Evolutionary conservation across 345 rosid species (phyloP), one percentile per base, ranked within the genome.

Genomic region (Eucalyptus curtisii): DNA sequence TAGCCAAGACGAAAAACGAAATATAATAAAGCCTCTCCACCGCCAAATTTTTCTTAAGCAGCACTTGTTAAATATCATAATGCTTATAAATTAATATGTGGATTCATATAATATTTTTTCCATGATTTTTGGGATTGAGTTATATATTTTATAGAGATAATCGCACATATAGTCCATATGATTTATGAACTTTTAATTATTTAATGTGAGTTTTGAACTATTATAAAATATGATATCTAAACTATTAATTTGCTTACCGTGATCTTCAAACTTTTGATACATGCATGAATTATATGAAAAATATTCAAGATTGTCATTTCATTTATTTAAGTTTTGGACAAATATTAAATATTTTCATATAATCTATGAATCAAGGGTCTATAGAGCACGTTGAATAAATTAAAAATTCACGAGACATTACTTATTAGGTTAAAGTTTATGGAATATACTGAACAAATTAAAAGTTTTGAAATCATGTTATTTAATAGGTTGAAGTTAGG

Each of bases 171-270:
- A 24, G 0, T 24, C 30, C 1, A 55, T 22, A 2, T 55, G 13
- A 55, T 25, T 3, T 52, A 42, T 42, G 44, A 42, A 42, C 8
- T 42, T 42, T 42, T 42, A 42, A 42, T 50, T 19, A 52, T 52
- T 52, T 55, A 55, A 55, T 24, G 61, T 0, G 2, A 1, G 5
- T 2, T 55, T 55, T 55, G 6, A 24, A 55, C 5, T 1, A 2
- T 8, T 55, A 22, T 24, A 24, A 0, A 9, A 24, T 55, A 55
- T 55, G 61, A 4, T 55, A 0, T 10, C 1, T 24, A 5, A 24
- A 24, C 61, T 55, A 8, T 55, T 4, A 5, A 55, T 24, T 55
- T 55, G 13, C 12, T 55, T 55, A 55, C 0, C 10, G 2, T 9
- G 59, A 20, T 55, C 5, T 24, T 8, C 8, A 2, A 5, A 55